Base-by-base conservation (phyloP, 2,329 filamentous ascomycete species). In the Neopestalotiopsis sp. region DNA sequence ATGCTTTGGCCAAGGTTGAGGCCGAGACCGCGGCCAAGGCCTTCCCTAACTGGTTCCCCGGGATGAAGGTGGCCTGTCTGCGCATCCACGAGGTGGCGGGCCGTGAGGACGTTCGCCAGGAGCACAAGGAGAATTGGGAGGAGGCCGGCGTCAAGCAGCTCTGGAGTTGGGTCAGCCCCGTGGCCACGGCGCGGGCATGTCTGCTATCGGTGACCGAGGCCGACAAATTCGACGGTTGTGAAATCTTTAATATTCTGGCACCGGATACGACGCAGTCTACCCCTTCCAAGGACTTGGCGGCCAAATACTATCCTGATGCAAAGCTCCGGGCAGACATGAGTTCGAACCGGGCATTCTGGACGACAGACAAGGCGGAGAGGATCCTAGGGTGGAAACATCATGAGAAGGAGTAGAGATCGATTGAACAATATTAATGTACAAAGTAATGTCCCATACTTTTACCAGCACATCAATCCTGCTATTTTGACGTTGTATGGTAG, bases 61-160 rank as follows among this genome's bases (percentile, higher is more conserved):
- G 78, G 2, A 79, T 77, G 71, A 80, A 78, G 67, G 77, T 81
- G 30, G 79, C 79, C 0, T 79, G 79, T 68, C 70, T 81, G 67
- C 77, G 79, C 20, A 80, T 81, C 67, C 79, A 81, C 62, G 77
- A 81, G 62, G 80, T 81, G 6, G 76, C 75, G 12, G 71, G 74
- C 9, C 69, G 74, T 53, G 66, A 73, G 24, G 71, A 79, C 1
- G 78, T 80, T 20, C 70, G 73, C 65, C 69, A 78, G 66, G 75
- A 79, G 70, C 79, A 81, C 65, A 64, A 71, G 28, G 72, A 76
- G 65, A 74, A 79, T 62, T 80, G 80, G 80, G 70, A 79, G 3
- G 71, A 73, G 9, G 73, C 76, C 1, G 80, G 73, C 6, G 77
- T 81, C 61, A 76, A 75, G 65, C 78, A 79, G 71, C 72, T 81